phyloP scores from a whole-genome alignment of 23 red algal genomes.

The Chondrus crispus region DNA sequence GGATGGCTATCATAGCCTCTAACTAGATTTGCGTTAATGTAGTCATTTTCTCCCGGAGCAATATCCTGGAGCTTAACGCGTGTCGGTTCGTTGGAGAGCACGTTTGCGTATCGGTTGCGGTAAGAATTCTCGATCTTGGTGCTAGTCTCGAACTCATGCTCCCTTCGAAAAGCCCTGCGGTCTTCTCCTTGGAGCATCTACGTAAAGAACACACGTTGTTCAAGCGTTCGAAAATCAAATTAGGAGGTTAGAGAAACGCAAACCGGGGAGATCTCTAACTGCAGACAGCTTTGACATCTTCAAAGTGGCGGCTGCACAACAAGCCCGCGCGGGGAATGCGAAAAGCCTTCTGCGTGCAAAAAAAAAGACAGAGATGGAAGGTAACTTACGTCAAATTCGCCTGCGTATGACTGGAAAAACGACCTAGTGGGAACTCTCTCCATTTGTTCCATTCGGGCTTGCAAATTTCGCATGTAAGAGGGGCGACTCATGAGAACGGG shows the following conservation, averaged over 20 bases:
- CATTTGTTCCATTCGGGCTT: constrained; percentile 62
- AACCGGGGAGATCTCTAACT: too few relatives aligned
- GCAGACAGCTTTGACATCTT: too few relatives aligned
- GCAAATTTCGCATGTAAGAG: constrained; percentile 27
- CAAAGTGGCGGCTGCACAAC: too few relatives aligned
- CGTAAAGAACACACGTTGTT: not conserved
- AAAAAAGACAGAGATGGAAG: too few relatives aligned
- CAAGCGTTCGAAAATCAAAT: not conserved
- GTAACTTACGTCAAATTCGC: constrained; percentile 81
- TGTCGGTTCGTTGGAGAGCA: constrained; percentile 77
- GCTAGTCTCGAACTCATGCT: constrained; percentile 58
- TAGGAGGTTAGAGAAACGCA: not conserved
- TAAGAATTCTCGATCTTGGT: constrained; percentile 31
- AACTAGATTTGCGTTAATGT: constrained; percentile 92
- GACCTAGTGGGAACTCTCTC: constrained; percentile 56
- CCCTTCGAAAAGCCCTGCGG: constrained; percentile 16
- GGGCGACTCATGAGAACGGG: not conserved
- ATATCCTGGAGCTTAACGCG: constrained; percentile 74
- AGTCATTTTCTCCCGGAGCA: constrained; percentile 56
- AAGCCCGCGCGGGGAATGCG: too few relatives aligned
- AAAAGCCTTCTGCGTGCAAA: too few relatives aligned
- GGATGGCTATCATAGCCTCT: constrained; percentile 41
- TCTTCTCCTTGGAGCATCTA: constrained; percentile 47
- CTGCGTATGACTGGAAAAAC: constrained; percentile 60
- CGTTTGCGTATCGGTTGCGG: constrained; percentile 88